Conservation (phyloP, 208 protist species). For the Wallacemonas collosoma region DNA sequence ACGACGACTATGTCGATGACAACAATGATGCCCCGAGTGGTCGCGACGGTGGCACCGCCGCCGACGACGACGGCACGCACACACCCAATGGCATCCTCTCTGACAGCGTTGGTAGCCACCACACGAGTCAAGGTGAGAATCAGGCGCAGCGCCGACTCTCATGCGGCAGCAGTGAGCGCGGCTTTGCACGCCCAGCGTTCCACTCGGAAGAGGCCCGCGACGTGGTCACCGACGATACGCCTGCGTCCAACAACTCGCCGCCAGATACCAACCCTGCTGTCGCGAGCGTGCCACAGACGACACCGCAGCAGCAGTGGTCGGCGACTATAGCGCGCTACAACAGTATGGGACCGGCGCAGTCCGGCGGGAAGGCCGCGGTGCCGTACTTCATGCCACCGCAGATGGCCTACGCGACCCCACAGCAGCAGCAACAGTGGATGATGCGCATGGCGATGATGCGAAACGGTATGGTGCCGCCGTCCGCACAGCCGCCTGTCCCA, state of each 20-base stretch:
- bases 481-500: not conserved
- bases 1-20: conserved; percentile 9
- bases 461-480: conserved; percentile 1
- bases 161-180: conserved; percentile 5
- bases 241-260: not conserved
- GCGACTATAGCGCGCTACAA: not conserved
- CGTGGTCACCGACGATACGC: not conserved
- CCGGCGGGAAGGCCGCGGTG: not conserved
- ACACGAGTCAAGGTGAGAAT: not conserved
- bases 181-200: not conserved
- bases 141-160: conserved; percentile 15
- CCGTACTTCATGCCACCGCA: conserved; percentile 15
- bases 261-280: no score
- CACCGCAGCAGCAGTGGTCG: not conserved
- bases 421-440: conserved; percentile 17
- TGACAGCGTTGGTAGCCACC: not conserved
- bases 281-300: not conserved
- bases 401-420: conserved; percentile 13
- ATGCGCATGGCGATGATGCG: conserved; percentile 19
- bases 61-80: not conserved
- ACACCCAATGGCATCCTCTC: not conserved
- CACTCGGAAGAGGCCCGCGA: conserved; percentile 8
- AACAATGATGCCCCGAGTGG: not conserved
- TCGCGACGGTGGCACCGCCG: not conserved
- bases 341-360: conserved; percentile 1